Base-by-base conservation (phyloP, 306 rosid genomes). In the Psophocarpus tetragonolobus region DNA sequence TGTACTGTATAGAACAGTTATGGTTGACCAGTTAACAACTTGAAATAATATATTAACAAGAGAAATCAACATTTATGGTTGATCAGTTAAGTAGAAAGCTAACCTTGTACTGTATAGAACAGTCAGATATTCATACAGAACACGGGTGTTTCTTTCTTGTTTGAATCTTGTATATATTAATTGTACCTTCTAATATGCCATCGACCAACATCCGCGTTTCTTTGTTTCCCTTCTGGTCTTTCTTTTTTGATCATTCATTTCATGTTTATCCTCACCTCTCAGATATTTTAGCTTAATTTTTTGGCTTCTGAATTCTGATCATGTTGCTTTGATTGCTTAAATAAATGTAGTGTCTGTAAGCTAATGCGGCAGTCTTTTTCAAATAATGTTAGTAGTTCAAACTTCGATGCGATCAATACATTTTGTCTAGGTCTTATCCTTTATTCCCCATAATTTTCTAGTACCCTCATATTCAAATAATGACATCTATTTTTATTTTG, bases 401-500 rank as follows among this genome's bases (percentile, higher is more conserved):
- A 18, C 2, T 64, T 71, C 7, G 11, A 56, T 13, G 2, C 9
- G 73, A 73, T 23, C 20, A 11, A 38, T 66, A 62, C 48, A 61
- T 66, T 54, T 68, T 10, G 42, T 65, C 73, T 77, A 38, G 71
- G 30, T 24, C 17, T 17, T 53, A 27, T 64, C 29, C 47, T 23
- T 23, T 39, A n/a, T 23, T 13, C 10, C 26, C 32, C 53, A 64
- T n/a, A 51, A 30, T 42, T 51, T 70, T 70, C 36, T 26, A 8
- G 13, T 77, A 58, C 68, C 26, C 7, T 42, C 64, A 13, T 68
- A 38, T 47, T 44, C 66, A 70, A 47, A 32, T 8, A 23, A 33
- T 71, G 26, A 71, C 75, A 45, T 17, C 63, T 79, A 35, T 53
- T 78, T 77, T 82, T 74, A 39, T 73, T 74, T 74, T 71, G 50